A percentile compares a stretch with the other conserved stretches of the same genome.
These are phyloP conservation scores for Blastomyces gilchristii DNA, from an alignment of 2,329 filamentous ascomycete genomes.

Conservation along the genomic window DNA sequence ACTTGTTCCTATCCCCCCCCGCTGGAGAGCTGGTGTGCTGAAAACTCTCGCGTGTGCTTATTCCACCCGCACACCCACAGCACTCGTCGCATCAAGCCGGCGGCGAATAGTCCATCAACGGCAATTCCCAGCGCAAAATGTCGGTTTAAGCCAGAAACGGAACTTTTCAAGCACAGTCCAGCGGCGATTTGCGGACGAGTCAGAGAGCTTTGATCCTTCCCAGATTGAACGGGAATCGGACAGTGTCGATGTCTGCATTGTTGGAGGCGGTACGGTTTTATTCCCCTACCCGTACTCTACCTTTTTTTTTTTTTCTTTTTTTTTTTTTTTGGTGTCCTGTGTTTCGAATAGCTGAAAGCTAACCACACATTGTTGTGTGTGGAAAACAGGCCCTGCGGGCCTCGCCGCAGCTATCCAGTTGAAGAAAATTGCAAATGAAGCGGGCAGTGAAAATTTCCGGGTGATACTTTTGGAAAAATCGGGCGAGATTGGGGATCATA, in stretches of 20 bases:
- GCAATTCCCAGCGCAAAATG: not conserved
- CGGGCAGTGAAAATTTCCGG: conserved; percentile 89
- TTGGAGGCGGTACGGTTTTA: conserved; percentile 60
- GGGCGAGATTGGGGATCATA: conserved; percentile 87
- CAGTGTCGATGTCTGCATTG: conserved; percentile 90
- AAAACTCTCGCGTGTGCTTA: conserved; percentile 9
- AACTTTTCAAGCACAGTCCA: conserved; percentile 37
- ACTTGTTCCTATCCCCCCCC: conserved; percentile 23
- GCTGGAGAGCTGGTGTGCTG: conserved; percentile 20
- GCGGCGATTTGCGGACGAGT: conserved; percentile 35
- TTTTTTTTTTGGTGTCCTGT: not conserved
- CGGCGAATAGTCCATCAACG: conserved; percentile 11
- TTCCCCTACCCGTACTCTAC: not conserved
- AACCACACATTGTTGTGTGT: not conserved
- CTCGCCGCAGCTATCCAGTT: conserved; percentile 86
- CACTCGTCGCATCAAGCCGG: conserved; percentile 18
- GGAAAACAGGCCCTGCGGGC: conserved; percentile 62
- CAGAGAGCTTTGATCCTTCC: conserved; percentile 51
- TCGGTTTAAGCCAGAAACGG: conserved; percentile 25
- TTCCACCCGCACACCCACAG: conserved; percentile 7
- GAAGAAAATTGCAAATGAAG: conserved; percentile 90
- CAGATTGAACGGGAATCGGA: conserved; percentile 78
- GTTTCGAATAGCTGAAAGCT: not conserved
- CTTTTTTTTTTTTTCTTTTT: not conserved
- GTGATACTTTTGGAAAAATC: conserved; percentile 92